Conservation (phyloP, 306 rosid species). For the Prunus mira region DNA sequence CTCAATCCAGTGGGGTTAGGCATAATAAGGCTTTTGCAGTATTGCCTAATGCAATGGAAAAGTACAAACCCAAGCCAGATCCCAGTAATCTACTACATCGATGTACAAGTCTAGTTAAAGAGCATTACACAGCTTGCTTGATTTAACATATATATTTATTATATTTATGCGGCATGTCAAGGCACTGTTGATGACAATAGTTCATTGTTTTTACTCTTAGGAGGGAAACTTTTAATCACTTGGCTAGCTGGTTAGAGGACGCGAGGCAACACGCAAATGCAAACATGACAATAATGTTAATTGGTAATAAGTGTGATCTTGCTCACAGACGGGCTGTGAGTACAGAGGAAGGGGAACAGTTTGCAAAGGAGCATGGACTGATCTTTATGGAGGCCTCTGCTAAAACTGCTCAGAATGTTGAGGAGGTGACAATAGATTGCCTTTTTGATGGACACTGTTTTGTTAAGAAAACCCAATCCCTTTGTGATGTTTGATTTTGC, state of each 20-base stretch:
- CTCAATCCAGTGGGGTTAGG: slow-evolving; percentile 8
- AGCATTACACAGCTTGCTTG: slow-evolving; percentile 1
- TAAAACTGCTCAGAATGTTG: slow-evolving; percentile 96
- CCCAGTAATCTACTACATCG: not conserved
- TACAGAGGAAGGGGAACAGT: slow-evolving; percentile 98
- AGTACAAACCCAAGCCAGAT: not conserved
- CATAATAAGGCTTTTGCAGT: not conserved
- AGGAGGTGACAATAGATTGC: slow-evolving; percentile 59
- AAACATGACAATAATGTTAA: slow-evolving; percentile 93
- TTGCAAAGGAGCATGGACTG: slow-evolving; percentile 95
- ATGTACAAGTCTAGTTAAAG: not conserved
- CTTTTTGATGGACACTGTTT: slow-evolving; percentile 1
- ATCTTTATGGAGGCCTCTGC: slow-evolving; percentile 99
- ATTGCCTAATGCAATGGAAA: not conserved
- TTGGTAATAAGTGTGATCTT: slow-evolving; percentile 95
- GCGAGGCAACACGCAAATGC: slow-evolving; percentile 99
- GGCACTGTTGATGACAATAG: slow-evolving; percentile 10
- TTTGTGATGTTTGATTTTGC: slow-evolving; percentile 14
- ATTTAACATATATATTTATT: not conserved
- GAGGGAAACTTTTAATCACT: slow-evolving; percentile 97
- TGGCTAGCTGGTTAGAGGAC: slow-evolving; percentile 99
- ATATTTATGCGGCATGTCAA: not conserved
- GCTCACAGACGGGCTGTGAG: slow-evolving; percentile 98
- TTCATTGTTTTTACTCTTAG: slow-evolving; percentile 35
- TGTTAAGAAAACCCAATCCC: not conserved